Evolutionary conservation across 1,284 basidiomycete species (phyloP), one percentile per base, ranked within the genome.

Genomic region (Irpex rosettiformis): DNA sequence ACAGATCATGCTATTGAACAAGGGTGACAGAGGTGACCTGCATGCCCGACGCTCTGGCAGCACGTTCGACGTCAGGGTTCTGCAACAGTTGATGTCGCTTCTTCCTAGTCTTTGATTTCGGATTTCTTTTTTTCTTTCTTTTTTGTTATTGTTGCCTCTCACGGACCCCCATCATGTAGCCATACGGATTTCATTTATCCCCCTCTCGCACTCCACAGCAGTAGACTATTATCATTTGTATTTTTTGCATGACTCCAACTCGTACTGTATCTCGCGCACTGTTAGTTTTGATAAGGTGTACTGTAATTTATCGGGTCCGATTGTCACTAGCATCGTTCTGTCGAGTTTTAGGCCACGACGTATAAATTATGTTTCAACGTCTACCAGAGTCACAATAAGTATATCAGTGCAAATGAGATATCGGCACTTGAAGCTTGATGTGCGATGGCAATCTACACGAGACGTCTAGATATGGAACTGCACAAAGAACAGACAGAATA

Each of bases 11-110:
- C 22, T 30, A 53, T 66, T 60, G 62, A 56, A 53, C 64, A 66
- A 53, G 63, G 62, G 18, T 61, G 63, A 33, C 59, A 64, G 47
- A 10, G 56, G 62, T 58, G 7, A 62, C 75, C 64, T 68, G 8
- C 63, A 75, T 43, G 69, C 71, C 56, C 57, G 60, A 42, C 69
- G 66, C 3, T 56, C 60, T 28, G 68, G 67, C 13, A 72, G 70
- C 11, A 70, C 67, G 18, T 62, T 83, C 48, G 81, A 84, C 61
- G 75, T 78, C 66, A 74, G 73, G 75, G 80, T 79, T 67, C 71
- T 85, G 70, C 64, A 72, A 48, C 63, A 66, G 42, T 59, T 73
- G 21, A 58, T 72, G 4, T 57, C 61, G 11, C 53, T 65, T 18
- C 43, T 65, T 8, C 58, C 56, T 13, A 51, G 22, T 51, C 11